Evolutionary conservation across 768 basidiomycete species (phyloP).

Genomic region (Tricholoma saponaceum): DNA sequence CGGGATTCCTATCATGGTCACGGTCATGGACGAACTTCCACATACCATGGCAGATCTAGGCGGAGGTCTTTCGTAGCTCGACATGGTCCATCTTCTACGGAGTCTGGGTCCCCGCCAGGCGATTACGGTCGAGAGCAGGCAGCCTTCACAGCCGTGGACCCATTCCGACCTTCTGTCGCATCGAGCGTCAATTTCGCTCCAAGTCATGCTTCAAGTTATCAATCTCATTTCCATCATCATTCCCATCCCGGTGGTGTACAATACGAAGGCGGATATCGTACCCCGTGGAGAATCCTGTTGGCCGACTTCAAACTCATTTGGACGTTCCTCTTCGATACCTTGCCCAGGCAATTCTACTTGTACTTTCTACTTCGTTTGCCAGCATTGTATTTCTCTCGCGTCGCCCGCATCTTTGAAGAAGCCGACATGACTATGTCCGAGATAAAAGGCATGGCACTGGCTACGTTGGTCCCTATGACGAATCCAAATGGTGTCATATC

Average conservation of each 20-base stretch:
- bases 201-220: background rate
- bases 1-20: background rate
- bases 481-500: constrained; percentile 3
- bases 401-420: constrained; percentile 60
- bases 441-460: constrained; percentile 35
- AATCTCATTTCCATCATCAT: no score
- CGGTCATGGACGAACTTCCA: background rate
- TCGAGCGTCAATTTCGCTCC: background rate
- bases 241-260: no score
- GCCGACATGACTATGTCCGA: constrained; percentile 58
- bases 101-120: background rate
- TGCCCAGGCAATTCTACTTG: background rate
- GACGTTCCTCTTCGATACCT: background rate
- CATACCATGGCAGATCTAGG: background rate
- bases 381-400: constrained; percentile 61
- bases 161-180: constrained; percentile 5
- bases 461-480: constrained; percentile 9
- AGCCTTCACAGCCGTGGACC: constrained; percentile 11
- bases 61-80: background rate
- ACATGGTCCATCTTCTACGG: background rate
- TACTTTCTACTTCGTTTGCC: constrained; percentile 33
- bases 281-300: background rate
- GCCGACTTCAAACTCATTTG: background rate
- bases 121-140: background rate
- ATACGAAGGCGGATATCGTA: background rate